Base-by-base conservation (phyloP, 2,329 filamentous ascomycete genomes). In the Cercospora beticola region DNA sequence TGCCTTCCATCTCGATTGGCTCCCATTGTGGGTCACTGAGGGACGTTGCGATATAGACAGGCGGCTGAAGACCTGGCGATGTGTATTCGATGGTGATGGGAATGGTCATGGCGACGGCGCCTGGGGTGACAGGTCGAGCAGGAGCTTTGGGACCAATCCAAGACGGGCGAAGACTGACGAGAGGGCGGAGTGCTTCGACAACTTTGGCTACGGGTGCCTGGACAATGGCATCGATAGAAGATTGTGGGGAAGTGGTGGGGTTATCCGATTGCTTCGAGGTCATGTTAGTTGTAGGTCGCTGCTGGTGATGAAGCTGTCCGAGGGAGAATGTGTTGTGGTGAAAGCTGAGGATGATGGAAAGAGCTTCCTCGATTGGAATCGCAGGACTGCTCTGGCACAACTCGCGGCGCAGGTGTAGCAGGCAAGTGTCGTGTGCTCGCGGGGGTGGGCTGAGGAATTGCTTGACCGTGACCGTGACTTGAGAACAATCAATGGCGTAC, bases 11-110 rank as follows among this genome's bases (percentile, higher is more conserved):
- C 80, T 92, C 89, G 58, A 86, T 81, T 1, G 86, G 85, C 49
- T 86, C 78, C 91, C 91, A 94, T 82, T 85, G 81, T 18, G 89
- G 88, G 30, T 86, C 80, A 21, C 88, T 89, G 75, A 93, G 90
- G 23, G 87, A 88, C 16, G 90, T 91, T 10, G 89, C 89, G 6
- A 94, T 81, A 75, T 86, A 93, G 64, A 94, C 83, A 4, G 91
- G 91, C 63, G 90, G 88, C 66, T 85, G 81, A 0, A 87, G 84
- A 64, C 87, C 89, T 2, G 85, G 80, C 70, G 86, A 86, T 64
- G 83, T 82, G 80, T 88, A 92, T 66, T 84, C 86, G 75, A 94
- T 85, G 46, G 83, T 87, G 30, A 88, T 82, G 23, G 83, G 74
- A 36, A 75, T 74, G 63, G 75, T 76, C 77, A 79, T 79, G 49